Percentiles rank a stretch among this genome's conserved stretches.
phyloP scores from a whole-genome alignment of 2,329 filamentous ascomycete species.

The Nemania sp. region DNA sequence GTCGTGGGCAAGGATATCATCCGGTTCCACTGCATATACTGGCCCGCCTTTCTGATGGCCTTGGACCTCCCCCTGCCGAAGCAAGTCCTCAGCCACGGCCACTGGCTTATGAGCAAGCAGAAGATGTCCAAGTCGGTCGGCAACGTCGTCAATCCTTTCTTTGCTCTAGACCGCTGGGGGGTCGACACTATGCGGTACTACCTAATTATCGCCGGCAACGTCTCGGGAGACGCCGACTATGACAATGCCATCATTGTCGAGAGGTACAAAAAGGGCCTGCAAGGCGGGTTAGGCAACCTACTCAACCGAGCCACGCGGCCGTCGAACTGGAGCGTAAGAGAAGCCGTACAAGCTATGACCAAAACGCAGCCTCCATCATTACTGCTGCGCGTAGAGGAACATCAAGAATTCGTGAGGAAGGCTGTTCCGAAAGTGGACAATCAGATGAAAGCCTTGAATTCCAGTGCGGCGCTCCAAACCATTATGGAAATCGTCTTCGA shows the following conservation, averaged over 20 bases:
- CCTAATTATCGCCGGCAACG: constrained; percentile 78
- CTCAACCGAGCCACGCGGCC: constrained; percentile 69
- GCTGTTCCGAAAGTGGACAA: constrained; percentile 48
- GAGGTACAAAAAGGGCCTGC: constrained; percentile 78
- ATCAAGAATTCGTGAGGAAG: constrained; percentile 45
- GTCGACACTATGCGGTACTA: constrained; percentile 89
- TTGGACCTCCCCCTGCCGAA: constrained; percentile 77
- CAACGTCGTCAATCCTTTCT: constrained; percentile 93
- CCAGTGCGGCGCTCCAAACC: constrained; percentile 65
- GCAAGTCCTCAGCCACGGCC: constrained; percentile 83
- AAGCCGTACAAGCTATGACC: constrained; percentile 53
- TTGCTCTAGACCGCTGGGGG: constrained; percentile 86
- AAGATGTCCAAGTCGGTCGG: constrained; percentile 98
- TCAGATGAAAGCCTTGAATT: constrained; percentile 66
- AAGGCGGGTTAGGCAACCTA: constrained; percentile 79
- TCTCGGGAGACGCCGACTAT: constrained; percentile 80
- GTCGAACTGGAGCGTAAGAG: constrained; percentile 69
- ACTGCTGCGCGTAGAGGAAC: constrained; percentile 37
- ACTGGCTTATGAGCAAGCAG: constrained; percentile 88
- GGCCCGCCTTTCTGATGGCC: constrained; percentile 94
- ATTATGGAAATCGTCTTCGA: constrained; percentile 65
- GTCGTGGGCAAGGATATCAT: constrained; percentile 96
- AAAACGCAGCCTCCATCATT: neutral
- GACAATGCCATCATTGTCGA: constrained; percentile 75
- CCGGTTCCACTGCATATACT: constrained; percentile 96